A percentile compares a stretch with the other conserved stretches of the same genome.
Evolutionary conservation across 352 stramenopile genomes (phyloP).

Genomic region (Blastocystis sp.): DNA sequence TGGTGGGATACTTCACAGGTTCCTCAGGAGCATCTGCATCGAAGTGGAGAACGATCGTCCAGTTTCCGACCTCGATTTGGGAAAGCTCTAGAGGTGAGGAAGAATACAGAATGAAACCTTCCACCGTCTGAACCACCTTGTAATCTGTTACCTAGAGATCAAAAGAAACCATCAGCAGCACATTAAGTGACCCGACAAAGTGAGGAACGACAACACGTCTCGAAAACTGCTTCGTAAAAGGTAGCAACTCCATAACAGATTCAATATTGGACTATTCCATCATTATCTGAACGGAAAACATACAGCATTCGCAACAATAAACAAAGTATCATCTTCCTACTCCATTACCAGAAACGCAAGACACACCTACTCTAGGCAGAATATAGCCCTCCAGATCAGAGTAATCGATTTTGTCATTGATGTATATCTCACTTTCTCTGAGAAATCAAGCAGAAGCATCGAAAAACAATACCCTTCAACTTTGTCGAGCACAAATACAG

Average conservation of each 20-base stretch:
- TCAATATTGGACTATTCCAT: not conserved
- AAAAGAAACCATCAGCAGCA: not conserved
- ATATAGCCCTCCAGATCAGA: not conserved
- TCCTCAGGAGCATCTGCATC: not conserved
- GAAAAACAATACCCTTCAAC: not conserved
- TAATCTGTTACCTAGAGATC: not conserved
- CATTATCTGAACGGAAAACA: not conserved
- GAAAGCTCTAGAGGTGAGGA: not conserved
- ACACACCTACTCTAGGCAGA: not conserved
- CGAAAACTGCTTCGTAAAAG: not conserved
- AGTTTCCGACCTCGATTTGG: not conserved
- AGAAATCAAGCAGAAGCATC: not conserved
- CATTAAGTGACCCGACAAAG: not conserved
- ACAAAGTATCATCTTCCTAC: not conserved
- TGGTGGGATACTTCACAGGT: not conserved
- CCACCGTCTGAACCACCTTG: not conserved
- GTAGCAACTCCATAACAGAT: not conserved
- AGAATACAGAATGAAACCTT: not conserved
- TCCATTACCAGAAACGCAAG: not conserved
- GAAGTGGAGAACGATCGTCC: not conserved
- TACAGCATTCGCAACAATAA: not conserved
- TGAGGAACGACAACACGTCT: not conserved
- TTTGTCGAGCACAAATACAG: not conserved
- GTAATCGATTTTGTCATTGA: not conserved
- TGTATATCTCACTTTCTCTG: slow-evolving; percentile 11